These are phyloP conservation scores for Zygoascus sp. DNA, from an alignment of 1,139 yeast genomes.

Conservation along the genomic window DNA sequence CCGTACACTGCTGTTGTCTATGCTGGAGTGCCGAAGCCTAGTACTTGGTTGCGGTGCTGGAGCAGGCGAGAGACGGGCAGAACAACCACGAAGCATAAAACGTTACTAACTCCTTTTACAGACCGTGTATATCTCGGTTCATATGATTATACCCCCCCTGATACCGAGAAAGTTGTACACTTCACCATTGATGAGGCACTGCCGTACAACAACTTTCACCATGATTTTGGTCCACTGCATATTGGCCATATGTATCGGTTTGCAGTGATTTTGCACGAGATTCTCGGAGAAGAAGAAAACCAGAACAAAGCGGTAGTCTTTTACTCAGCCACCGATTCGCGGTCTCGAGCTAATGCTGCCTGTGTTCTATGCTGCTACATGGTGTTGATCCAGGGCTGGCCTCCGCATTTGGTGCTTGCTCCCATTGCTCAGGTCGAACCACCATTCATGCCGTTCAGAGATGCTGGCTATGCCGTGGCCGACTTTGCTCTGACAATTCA, in stretches of 20 bases:
- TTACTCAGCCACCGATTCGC: conserved; percentile 76
- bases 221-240: conserved; percentile 94
- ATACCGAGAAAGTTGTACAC: conserved; percentile 70
- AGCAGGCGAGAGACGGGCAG: too few species aligned
- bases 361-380: conserved; percentile 90
- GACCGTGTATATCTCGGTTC: conserved; percentile 91
- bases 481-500: conserved; percentile 92
- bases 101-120: conserved; percentile 21
- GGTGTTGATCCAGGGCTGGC: conserved; percentile 95
- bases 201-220: conserved; percentile 87
- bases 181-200: conserved; percentile 90
- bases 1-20: background rate
- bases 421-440: conserved; percentile 91
- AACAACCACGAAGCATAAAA: background rate
- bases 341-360: conserved; percentile 89
- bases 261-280: conserved; percentile 90
- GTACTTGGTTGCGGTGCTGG: too few species aligned
- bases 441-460: conserved; percentile 91
- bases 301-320: conserved; percentile 87
- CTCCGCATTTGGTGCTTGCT: conserved; percentile 94
- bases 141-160: conserved; percentile 72
- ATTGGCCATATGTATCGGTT: conserved; percentile 90
- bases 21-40: too few species aligned
- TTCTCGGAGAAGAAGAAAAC: conserved; percentile 77
- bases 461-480: conserved; percentile 94